Base-by-base conservation (phyloP, 257 asterid genomes). In the Verbascum thapsus region DNA sequence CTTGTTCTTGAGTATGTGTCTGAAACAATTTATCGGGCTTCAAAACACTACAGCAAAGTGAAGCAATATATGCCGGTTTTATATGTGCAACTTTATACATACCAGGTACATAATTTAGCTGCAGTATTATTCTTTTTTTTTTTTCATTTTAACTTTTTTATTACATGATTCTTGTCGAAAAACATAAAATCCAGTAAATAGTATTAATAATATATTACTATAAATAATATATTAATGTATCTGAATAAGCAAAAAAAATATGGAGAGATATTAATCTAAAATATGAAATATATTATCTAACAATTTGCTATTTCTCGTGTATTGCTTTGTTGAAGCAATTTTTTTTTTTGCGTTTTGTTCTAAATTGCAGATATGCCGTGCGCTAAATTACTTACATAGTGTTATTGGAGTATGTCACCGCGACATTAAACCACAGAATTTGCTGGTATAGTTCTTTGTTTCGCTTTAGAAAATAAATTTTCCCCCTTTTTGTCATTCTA, bases 361-460 rank as follows among this genome's bases (percentile, higher is more conserved):
- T 40, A 2, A 58, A 42, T 59, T 40, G 58, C 88, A 85, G 94
- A 81, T 85, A 13, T 85, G 84, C 56, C 80, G 90, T 45, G 86
- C 85, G 7, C 74, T 86, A 42, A 81, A 79, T 68, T 81, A 83
- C 73, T 72, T 83, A 77, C 91, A 86, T 58, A 71, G 74, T 41
- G 81, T 78, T 19, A 52, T 80, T 41, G 86, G 95, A 39, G 88
- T 86, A 4, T 81, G 90, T 44, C 95, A 86, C 75, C 77, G 90
- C 50, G 95, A 86, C 59, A 81, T 85, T 45, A 86, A 86, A 68
- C 90, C 95, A 13, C 95, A 83, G 69, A 86, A 86, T 74, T 55
- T 86, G 13, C 81, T 83, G 78, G 95, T 86, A 78, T 55, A 79
- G 4, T 38, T 26, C 35, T 65, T 6, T n/a, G n/a, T n/a, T 41